Conservation (phyloP, 805 yeast genomes). For the Hemisphaericaspora nanyangensis region DNA sequence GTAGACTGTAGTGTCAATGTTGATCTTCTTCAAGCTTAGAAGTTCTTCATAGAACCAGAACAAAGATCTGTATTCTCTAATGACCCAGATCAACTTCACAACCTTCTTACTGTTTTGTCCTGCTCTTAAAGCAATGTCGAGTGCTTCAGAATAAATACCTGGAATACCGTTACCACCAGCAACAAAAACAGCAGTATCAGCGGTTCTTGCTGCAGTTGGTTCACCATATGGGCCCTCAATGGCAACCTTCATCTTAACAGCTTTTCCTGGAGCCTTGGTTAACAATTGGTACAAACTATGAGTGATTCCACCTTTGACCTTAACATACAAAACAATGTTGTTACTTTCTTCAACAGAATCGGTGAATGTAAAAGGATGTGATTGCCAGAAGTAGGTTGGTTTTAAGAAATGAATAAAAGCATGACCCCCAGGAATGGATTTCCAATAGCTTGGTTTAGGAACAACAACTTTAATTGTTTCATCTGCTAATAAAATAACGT, state of each 20-base stretch:
- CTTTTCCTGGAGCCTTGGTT: slow-evolving; percentile 15
- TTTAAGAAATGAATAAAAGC: slow-evolving; percentile 38
- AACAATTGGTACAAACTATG: slow-evolving; percentile 27
- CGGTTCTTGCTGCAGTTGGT: slow-evolving; percentile 43
- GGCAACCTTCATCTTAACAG: slow-evolving; percentile 24
- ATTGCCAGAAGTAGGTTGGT: slow-evolving; percentile 42
- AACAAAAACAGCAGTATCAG: slow-evolving; percentile 51
- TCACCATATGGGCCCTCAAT: slow-evolving; percentile 73
- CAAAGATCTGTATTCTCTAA: slow-evolving; percentile 49
- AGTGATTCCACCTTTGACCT: slow-evolving; percentile 55
- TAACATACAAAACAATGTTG: slow-evolving; percentile 44
- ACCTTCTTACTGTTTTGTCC: slow-evolving; percentile 10
- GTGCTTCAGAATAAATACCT: slow-evolving; percentile 43
- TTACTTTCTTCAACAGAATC: slow-evolving; percentile 26
- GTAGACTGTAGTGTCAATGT: slow-evolving; percentile 24
- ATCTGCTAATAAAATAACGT: slow-evolving; percentile 30
- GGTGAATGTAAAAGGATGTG: slow-evolving; percentile 41
- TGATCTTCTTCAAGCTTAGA: slow-evolving; percentile 15
- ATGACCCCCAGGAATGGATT: slow-evolving; percentile 35
- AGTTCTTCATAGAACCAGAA: slow-evolving; percentile 46
- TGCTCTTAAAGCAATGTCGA: slow-evolving; percentile 21
- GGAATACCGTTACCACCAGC: slow-evolving; percentile 80
- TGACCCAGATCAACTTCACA: slow-evolving; percentile 58
- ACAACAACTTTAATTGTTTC: slow-evolving; percentile 43
- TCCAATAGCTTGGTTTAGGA: slow-evolving; percentile 46